These are phyloP conservation scores for Venturia pyrina DNA, from an alignment of 2,329 filamentous ascomycete genomes.

Conservation along the genomic window DNA sequence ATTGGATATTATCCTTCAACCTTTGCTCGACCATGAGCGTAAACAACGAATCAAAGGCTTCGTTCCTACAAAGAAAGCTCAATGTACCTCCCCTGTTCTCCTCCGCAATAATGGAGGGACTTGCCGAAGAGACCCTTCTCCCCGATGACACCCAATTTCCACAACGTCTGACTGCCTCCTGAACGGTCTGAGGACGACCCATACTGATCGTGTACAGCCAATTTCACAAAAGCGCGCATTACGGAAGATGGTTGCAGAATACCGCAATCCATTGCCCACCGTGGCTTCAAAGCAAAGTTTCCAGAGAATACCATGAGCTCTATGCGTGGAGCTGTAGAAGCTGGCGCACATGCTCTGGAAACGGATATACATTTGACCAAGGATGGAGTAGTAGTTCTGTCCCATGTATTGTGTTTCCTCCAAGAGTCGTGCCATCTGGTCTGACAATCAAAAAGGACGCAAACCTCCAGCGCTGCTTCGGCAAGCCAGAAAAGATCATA, in stretches of 20 bases:
- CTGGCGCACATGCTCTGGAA: constrained; percentile 73
- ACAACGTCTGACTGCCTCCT: not conserved
- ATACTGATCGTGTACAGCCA: constrained; percentile 18
- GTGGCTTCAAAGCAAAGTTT: constrained; percentile 65
- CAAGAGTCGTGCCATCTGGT: not conserved
- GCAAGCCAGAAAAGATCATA: constrained; percentile 57
- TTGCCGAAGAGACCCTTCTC: constrained; percentile 2
- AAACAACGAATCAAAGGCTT: not conserved
- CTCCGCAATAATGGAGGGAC: not conserved
- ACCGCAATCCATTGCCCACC: constrained; percentile 68
- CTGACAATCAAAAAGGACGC: constrained; percentile 47
- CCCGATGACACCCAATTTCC: not conserved
- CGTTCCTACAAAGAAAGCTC: not conserved
- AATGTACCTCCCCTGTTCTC: constrained; percentile 1
- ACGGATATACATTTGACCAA: constrained; percentile 77
- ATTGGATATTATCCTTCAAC: not conserved
- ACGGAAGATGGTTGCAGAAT: constrained; percentile 29
- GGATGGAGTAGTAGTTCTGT: constrained; percentile 77
- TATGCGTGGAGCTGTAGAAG: constrained; percentile 62
- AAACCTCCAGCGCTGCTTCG: constrained; percentile 72
- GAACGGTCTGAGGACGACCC: not conserved
- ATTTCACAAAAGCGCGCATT: constrained; percentile 25
- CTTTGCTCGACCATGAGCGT: not conserved
- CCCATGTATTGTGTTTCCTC: constrained; percentile 49
- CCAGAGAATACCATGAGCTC: constrained; percentile 82